Evolutionary conservation across 306 rosid species (phyloP), one percentile per base, ranked within the genome.

Genomic region (Cicer arietinum): DNA sequence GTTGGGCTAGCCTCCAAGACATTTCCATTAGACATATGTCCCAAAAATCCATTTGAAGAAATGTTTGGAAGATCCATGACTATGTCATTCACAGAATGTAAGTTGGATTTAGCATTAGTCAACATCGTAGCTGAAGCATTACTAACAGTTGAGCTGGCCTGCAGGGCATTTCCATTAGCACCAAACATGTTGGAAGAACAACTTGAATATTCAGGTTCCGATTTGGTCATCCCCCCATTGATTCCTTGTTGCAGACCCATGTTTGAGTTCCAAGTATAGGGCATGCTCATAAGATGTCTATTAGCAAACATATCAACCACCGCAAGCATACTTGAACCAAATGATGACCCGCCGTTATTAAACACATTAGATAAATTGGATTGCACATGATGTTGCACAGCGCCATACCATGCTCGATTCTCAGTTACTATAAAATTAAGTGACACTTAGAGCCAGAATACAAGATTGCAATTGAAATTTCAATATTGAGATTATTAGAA

Each of bases 181-280:
- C 89, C 89, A 84, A 87, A 90, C 77, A 90, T 81, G 70, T 82
- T 89, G 17, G 89, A 82, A 13, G 92, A 81, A 86, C 77, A 79
- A 65, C 87, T 87, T 53, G 96, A 81, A 84, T 87, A 88, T 80
- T 89, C 93, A 71, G 90, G 85, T 87, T 88, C 96, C 39, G 93
- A 78, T 84, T 91, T 89, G 80, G 89, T 79, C 79, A 89, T 86
- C 13, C 87, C 90, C 64, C 92, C 94, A 62, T 91, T 94, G 22
- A 82, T 86, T 76, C 92, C 98, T 66, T 87, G 94, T 74, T 88
- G 87, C 78, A 92, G 37, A 62, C 89, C 87, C 76, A 87, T 69
- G 86, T 89, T 90, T 66, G 97, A 74, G 75, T 60, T 81, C 69
- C 87, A 90, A 82, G 84, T 77, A 10, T 89, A 82, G 54, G 85